Evolutionary conservation across 352 stramenopile genomes (phyloP), one percentile per base, ranked within the genome.

Genomic region (Thraustochytrium striatum): DNA sequence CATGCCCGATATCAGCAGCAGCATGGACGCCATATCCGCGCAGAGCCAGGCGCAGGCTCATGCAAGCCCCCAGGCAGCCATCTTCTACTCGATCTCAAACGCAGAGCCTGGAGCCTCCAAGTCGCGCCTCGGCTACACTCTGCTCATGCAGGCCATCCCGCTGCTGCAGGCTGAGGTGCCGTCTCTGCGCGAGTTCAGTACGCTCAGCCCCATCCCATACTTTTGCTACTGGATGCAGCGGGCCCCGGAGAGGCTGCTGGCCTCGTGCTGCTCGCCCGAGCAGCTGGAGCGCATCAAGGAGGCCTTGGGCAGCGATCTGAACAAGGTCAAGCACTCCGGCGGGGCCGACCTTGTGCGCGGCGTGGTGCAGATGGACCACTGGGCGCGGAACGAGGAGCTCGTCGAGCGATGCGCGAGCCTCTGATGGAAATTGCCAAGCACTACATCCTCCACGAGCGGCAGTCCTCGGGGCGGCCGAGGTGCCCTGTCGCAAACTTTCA

Each of bases 401-500:
- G n/a, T n/a, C n/a, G n/a, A n/a, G n/a, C n/a, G n/a, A n/a, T n/a
- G n/a, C n/a, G n/a, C n/a, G n/a, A n/a, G n/a, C n/a, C n/a, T n/a
- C n/a, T n/a, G n/a, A n/a, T n/a, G n/a, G n/a, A n/a, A n/a, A n/a
- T n/a, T n/a, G n/a, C n/a, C n/a, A n/a, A n/a, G n/a, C n/a, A n/a
- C n/a, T n/a, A n/a, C n/a, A n/a, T n/a, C n/a, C n/a, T n/a, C n/a
- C n/a, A n/a, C n/a, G n/a, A n/a, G n/a, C n/a, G n/a, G n/a, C n/a
- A n/a, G n/a, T n/a, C n/a, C n/a, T n/a, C n/a, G n/a, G n/a, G n/a
- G n/a, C n/a, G n/a, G n/a, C n/a, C n/a, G n/a, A n/a, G n/a, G n/a
- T n/a, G n/a, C 50, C n/a, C 21, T 28, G 65, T 75, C 32, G 65
- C 41, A 5, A 75, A 75, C 25, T 75, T 75, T 3, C 65, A 75